phyloP scores from a whole-genome alignment of 1,139 yeast species.

The Pichia sp. region DNA sequence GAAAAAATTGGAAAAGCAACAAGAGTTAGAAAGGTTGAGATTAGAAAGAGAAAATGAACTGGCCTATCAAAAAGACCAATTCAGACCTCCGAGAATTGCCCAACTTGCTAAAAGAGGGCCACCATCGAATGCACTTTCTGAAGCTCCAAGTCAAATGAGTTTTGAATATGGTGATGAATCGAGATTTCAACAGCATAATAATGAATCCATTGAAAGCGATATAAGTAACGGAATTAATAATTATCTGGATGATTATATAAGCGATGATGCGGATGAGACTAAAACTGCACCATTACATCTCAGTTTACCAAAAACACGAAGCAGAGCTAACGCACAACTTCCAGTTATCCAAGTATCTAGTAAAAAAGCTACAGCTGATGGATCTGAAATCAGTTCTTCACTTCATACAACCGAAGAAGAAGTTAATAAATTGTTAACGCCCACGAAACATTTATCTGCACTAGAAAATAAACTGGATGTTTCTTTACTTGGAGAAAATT shows the following conservation, averaged over 20 bases:
- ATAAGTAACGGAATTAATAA: conserved; percentile 5
- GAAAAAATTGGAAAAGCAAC: too few relatives aligned
- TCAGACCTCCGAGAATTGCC: neutral
- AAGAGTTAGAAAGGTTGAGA: neutral
- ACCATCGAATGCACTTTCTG: conserved; percentile 10
- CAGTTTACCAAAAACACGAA: conserved; percentile 8
- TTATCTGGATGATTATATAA: conserved; percentile 7
- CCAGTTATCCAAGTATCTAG: neutral
- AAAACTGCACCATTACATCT: conserved; percentile 13
- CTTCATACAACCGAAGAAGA: conserved; percentile 3
- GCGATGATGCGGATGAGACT: conserved; percentile 10
- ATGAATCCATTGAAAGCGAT: conserved; percentile 6
- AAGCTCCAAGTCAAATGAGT: conserved; percentile 14
- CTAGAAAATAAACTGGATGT: conserved; percentile 4
- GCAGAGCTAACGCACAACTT: neutral
- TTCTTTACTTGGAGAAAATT: too few relatives aligned
- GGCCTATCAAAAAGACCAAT: neutral
- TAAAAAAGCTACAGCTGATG: conserved; percentile 10
- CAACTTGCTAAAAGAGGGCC: conserved; percentile 7
- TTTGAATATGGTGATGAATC: conserved; percentile 13
- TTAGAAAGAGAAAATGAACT: neutral
- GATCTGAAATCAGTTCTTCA: conserved; percentile 8
- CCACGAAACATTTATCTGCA: conserved; percentile 4
- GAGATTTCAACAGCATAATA: conserved; percentile 1
- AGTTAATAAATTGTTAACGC: conserved; percentile 5